Evolutionary conservation across 345 rosid genomes (phyloP).

Genomic region (Brassica carinata): DNA sequence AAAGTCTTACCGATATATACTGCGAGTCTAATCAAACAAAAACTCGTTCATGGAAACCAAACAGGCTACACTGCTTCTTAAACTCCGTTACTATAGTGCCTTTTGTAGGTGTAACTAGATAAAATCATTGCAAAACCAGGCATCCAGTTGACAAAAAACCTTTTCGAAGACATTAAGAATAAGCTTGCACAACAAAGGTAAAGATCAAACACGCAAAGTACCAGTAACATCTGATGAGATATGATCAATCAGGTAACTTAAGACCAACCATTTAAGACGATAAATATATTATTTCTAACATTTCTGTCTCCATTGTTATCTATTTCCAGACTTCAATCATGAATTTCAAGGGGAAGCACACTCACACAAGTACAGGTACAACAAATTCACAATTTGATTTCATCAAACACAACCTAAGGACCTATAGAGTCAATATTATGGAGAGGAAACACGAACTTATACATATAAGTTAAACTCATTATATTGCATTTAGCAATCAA

Average conservation of each 20-base stretch:
- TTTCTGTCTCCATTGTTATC: neutral
- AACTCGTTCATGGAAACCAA: neutral
- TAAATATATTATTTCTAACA: neutral
- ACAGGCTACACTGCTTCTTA: neutral
- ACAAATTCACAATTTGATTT: neutral
- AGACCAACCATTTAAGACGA: neutral
- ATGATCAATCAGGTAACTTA: neutral
- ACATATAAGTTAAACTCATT: neutral
- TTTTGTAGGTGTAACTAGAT: neutral
- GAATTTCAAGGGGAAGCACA: neutral
- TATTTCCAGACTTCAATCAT: neutral
- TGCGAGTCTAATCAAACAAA: neutral
- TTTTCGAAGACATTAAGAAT: neutral
- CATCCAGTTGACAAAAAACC: neutral
- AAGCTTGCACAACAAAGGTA: neutral
- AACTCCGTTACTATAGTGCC: neutral
- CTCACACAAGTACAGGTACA: neutral
- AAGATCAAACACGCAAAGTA: neutral
- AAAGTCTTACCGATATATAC: neutral
- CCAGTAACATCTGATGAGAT: neutral
- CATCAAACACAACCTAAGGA: constrained; percentile 1
- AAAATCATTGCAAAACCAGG: neutral
- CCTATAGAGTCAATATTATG: neutral
- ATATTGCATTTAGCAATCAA: neutral
- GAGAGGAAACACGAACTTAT: neutral